Conservation (phyloP, 1,139 yeast species). For the Zygosaccharomyces pseudobailii region DNA sequence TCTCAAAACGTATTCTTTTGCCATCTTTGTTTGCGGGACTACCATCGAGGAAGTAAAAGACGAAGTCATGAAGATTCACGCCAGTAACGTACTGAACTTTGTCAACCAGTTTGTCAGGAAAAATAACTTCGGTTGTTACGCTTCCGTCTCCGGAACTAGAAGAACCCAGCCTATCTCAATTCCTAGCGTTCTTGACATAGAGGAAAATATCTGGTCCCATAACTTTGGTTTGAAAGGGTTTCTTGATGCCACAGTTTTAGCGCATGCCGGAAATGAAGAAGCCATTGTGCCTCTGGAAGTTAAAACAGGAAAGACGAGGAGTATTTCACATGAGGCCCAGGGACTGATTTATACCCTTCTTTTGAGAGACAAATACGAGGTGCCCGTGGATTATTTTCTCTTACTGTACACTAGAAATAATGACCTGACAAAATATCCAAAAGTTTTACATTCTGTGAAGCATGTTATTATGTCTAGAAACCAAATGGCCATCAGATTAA, state of each 20-base stretch:
- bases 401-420: slow-evolving; percentile 69
- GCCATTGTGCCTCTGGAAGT: slow-evolving; percentile 77
- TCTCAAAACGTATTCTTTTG: slow-evolving; percentile 42
- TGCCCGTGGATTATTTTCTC: slow-evolving; percentile 60
- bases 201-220: slow-evolving; percentile 91
- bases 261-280: slow-evolving; percentile 37
- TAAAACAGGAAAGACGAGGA: slow-evolving; percentile 69
- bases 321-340: slow-evolving; percentile 77
- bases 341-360: slow-evolving; percentile 78
- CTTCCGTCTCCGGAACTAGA: slow-evolving; percentile 41
- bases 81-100: slow-evolving; percentile 64
- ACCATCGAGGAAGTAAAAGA: slow-evolving; percentile 44
- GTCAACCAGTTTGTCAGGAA: slow-evolving; percentile 41
- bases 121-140: slow-evolving; percentile 24
- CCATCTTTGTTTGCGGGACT: slow-evolving; percentile 55
- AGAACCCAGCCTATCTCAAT: slow-evolving; percentile 47
- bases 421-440: slow-evolving; percentile 53
- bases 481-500: slow-evolving; percentile 55
- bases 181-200: slow-evolving; percentile 69
- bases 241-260: slow-evolving; percentile 81
- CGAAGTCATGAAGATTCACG: slow-evolving; percentile 45
- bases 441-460: slow-evolving; percentile 52
- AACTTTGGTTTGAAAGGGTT: slow-evolving; percentile 87
- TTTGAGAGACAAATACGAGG: slow-evolving; percentile 71
- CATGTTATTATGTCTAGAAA: slow-evolving; percentile 67